Conservation (phyloP, 495 filamentous ascomycete genomes). For the Apodospora peruviana region DNA sequence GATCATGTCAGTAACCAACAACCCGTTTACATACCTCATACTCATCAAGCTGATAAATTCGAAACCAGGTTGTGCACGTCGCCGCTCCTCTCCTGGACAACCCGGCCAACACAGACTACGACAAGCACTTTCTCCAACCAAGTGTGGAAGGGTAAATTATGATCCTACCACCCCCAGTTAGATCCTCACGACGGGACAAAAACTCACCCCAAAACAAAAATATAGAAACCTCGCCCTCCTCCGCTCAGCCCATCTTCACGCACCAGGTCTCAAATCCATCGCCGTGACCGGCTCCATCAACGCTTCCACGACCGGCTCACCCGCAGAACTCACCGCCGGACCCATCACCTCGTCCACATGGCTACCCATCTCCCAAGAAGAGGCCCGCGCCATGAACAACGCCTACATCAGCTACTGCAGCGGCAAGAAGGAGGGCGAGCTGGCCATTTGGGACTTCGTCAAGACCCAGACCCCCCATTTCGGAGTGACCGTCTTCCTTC, state of each 20-base stretch:
- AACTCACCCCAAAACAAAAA: background rate
- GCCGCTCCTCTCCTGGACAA: conserved; percentile 18
- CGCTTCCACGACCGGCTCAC: conserved; percentile 23
- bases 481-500: conserved; percentile 19
- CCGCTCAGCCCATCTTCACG: conserved; percentile 19
- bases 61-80: conserved; percentile 12
- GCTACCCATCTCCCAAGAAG: conserved; percentile 24
- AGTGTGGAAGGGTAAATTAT: conserved; percentile 15
- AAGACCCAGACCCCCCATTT: conserved; percentile 19
- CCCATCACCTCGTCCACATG: conserved; percentile 25
- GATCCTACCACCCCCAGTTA: too few relatives aligned
- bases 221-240: conserved; percentile 21
- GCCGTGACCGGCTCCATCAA: conserved; percentile 32
- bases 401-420: conserved; percentile 24
- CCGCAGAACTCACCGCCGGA: conserved; percentile 17
- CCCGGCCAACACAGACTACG: conserved; percentile 19
- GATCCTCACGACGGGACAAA: background rate
- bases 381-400: conserved; percentile 21
- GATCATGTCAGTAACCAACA: conserved; percentile 13
- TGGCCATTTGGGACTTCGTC: conserved; percentile 28
- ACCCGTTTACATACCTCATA: background rate
- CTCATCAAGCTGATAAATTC: too few relatives aligned
- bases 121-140: conserved; percentile 19
- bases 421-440: conserved; percentile 31
- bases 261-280: conserved; percentile 26